Base-by-base conservation (phyloP, 257 asterid species). In the Fraxinus americana region DNA sequence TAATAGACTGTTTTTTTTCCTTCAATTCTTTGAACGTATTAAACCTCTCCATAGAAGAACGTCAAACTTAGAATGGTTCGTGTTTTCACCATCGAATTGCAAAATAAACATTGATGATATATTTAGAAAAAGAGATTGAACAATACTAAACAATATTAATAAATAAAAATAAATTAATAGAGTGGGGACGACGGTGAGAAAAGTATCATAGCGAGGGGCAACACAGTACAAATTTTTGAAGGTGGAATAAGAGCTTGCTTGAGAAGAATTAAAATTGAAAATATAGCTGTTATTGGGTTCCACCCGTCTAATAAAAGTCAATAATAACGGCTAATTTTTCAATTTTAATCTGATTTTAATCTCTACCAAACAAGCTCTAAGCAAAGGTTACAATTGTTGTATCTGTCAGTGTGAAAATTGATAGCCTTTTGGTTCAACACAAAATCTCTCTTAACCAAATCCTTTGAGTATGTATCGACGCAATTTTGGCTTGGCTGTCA, bases 401-500 rank as follows among this genome's bases (percentile, higher is more conserved):
- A 75, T 54, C 36, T 85, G 80, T 80, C 82, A 79, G 73, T 74
- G 71, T 76, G 75, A 83, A 75, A 63, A 76, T 70, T 83, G 83
- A 82, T 79, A 75, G 30, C 50, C 50, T 57, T 80, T 80, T 82
- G 76, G 71, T 78, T 82, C 87, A 63, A 39, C 76, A 45, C 67
- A 68, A 68, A 14, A 48, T 16, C 67, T 16, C 29, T n/a, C 23
- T 23, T 52, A 36, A 2, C 6, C 43, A 39, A 59, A 23, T 59
- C 7, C 61, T 25, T 74, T n/a, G 54, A 65, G 75, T 71, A 82
- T 83, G 82, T 68, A 74, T 82, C 84, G 80, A 83, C 78, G 86
- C 78, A 85, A 81, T 63, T 69, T 80, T 79, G 84, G 88, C 83
- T 80, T 81, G 84, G 88, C 83, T 82, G 89, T 83, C 92, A 78